phyloP scores from a whole-genome alignment of 805 yeast genomes.

The Cyberlindnera subsufficiens region DNA sequence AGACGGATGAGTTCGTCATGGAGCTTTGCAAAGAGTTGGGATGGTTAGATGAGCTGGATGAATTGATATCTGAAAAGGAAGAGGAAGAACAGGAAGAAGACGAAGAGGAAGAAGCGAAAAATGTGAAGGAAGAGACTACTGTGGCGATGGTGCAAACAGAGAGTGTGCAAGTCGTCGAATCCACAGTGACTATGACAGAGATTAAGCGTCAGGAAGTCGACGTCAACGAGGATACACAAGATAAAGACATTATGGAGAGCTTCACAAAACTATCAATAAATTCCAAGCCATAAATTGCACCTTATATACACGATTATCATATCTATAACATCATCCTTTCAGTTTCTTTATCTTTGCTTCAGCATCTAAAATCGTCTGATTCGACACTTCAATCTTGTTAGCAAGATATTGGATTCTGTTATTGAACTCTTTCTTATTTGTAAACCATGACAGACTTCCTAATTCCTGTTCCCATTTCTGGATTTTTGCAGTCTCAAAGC shows the following conservation, averaged over 20 bases:
- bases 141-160: no score
- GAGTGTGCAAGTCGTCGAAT: no score
- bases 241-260: background rate
- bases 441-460: constrained; percentile 44
- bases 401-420: constrained; percentile 62
- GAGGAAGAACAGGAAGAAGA: background rate
- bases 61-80: constrained; percentile 24
- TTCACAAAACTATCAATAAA: background rate
- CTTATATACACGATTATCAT: constrained; percentile 2
- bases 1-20: constrained; percentile 62
- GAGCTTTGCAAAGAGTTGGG: constrained; percentile 49
- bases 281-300: background rate
- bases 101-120: background rate
- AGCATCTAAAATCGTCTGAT: constrained; percentile 39
- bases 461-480: constrained; percentile 67
- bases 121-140: background rate
- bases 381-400: constrained; percentile 59
- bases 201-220: background rate
- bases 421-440: constrained; percentile 47
- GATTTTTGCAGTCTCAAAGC: constrained; percentile 58
- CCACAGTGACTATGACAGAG: no score
- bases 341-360: constrained; percentile 39
- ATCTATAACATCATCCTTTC: background rate
- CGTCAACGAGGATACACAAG: background rate
- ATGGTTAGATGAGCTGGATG: constrained; percentile 47